Base-by-base conservation (phyloP, 495 filamentous ascomycete species). In the Penicillium lagena region DNA sequence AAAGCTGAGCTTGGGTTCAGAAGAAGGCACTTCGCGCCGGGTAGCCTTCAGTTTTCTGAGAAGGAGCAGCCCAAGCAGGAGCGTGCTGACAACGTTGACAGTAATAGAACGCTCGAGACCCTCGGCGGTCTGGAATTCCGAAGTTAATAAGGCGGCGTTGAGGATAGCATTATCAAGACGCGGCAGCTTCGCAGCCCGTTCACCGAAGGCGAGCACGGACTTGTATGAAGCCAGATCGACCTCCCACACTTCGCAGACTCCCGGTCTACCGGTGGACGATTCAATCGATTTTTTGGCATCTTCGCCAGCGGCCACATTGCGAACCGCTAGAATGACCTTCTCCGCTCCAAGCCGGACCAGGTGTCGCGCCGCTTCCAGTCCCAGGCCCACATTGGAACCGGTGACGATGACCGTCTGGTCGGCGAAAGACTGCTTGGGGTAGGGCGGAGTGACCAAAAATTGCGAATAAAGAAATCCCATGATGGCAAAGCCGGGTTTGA, bases 311-410 rank as follows among this genome's bases (percentile, higher is more conserved):
- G 49, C 37, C 0, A 63, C 39, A 37, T 67, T 75, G 11, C 80
- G 77, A 1, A 79, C 77, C 4, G 67, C 79, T 0, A 84, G 52
- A 45, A 83, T 76, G 7, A 83, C 63, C 42, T 58, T 64, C 0
- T 63, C 56, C 5, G 80, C 66, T 0, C 60, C 58, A 7, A 73
- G 63, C 9, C 51, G 48, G 4, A 79, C 64, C 29, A 82, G 59
- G 35, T 78, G 73, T 2, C 54, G 51, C 4, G 72, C 64, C 29
- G 70, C 68, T 50, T 75, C 68, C 2, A 70, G 52, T n/a, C 79
- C 79, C 0, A 82, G 61, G 3, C 79, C 79, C 5, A 63, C 61
- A 52, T 75, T 80, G 39, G 63, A 46, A 9, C 79, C 79, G 4
- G 74, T 81, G 14, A 82, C 50, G 34, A 82, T 73, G 15, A 68